Evolutionary conservation across 441 rosid species (phyloP).

Genomic region (Croton laevigatus): DNA sequence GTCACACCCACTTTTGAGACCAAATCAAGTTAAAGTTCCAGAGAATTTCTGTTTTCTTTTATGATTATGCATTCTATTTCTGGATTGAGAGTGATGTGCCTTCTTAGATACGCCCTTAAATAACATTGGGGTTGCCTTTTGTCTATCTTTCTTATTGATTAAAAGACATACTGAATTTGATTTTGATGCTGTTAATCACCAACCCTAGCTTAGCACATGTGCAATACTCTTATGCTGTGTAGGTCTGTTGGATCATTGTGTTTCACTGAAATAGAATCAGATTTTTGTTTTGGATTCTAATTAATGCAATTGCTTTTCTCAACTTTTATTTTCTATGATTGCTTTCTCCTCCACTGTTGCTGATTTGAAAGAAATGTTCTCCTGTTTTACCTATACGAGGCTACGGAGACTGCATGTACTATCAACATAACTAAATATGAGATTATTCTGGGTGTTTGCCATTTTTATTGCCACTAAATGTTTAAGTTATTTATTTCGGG

Average conservation of each 20-base stretch:
- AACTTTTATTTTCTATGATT: no score
- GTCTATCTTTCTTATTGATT: neutral
- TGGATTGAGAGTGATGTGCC: neutral
- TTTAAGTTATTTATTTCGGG: no score
- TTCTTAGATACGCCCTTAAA: neutral
- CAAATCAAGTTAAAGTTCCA: neutral
- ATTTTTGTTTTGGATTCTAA: neutral
- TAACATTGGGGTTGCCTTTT: neutral
- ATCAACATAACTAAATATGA: neutral
- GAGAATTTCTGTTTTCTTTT: neutral
- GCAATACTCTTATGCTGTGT: neutral
- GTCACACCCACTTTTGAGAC: neutral
- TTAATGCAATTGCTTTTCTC: no score
- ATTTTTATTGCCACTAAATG: no score
- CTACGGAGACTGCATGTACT: neutral
- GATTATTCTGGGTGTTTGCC: neutral
- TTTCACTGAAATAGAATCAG: conserved; percentile 4
- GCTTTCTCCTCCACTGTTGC: no score
- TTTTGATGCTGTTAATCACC: neutral
- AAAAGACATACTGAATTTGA: neutral
- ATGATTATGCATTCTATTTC: neutral
- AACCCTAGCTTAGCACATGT: neutral
- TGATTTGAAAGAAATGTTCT: neutral
- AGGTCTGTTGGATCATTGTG: neutral
- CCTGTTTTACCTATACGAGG: neutral